A percentile compares a stretch with the other conserved stretches of the same genome.
phyloP scores from a whole-genome alignment of 768 basidiomycete genomes.

The Auriscalpium microsporum region DNA sequence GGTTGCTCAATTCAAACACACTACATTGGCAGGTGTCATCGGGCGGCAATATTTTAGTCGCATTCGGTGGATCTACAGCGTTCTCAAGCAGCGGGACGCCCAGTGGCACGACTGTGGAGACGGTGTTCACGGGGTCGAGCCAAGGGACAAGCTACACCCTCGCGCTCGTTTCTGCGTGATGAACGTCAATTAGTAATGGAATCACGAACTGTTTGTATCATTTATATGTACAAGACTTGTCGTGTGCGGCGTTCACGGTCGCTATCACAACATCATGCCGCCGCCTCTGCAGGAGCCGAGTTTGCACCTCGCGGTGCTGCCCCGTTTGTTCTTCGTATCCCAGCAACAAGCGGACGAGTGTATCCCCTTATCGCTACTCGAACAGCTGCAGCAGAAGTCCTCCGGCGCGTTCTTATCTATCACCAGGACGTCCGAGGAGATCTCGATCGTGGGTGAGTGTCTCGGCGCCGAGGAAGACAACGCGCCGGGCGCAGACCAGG shows the following conservation, averaged over 20 bases:
- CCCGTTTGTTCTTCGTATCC: not conserved
- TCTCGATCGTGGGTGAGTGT: constrained; percentile 47
- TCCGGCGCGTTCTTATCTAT: constrained; percentile 41
- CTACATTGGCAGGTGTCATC: constrained; percentile 32
- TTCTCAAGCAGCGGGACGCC: constrained; percentile 44
- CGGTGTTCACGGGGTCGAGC: constrained; percentile 24
- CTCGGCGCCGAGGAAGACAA: constrained; percentile 21
- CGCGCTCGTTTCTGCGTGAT: constrained; percentile 17
- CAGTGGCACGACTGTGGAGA: constrained; percentile 37
- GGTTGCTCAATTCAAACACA: not conserved
- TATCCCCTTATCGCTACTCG: not conserved
- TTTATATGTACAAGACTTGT: too few relatives aligned
- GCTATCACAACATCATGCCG: not conserved
- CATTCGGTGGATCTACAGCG: constrained; percentile 39
- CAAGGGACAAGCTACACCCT: constrained; percentile 21
- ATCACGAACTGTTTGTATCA: not conserved
- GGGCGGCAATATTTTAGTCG: constrained; percentile 38
- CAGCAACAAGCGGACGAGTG: not conserved
- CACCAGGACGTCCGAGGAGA: constrained; percentile 52
- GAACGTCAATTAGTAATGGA: not conserved
- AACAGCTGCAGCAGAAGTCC: not conserved
- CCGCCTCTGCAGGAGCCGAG: not conserved
- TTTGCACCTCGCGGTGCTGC: not conserved
- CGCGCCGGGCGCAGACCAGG: not conserved
- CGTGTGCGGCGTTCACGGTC: too few relatives aligned